A percentile compares a stretch with the other conserved stretches of the same genome.
Conservation (phyloP, 768 basidiomycete species). For the Boletus huronensis region DNA sequence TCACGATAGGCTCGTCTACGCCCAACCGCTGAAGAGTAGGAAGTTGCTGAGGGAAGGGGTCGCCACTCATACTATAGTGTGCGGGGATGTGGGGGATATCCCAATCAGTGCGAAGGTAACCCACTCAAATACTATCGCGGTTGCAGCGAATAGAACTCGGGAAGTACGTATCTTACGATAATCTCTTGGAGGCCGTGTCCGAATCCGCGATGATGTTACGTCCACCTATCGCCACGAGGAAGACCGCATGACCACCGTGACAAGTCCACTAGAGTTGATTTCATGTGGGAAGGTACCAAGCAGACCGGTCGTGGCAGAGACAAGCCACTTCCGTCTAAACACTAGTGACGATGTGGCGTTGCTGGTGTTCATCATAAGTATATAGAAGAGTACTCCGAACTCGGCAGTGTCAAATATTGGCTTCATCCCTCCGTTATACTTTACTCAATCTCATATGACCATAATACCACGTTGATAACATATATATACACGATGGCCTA, state of each 20-base stretch:
- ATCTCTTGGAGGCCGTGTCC: not conserved
- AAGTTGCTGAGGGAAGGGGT: slow-evolving; percentile 25
- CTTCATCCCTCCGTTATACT: not conserved
- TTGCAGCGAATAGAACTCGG: not conserved
- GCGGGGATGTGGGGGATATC: not conserved
- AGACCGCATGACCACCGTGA: not conserved
- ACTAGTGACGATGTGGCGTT: not conserved
- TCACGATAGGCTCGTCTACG: slow-evolving; percentile 17
- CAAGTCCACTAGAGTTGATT: too few relatives aligned
- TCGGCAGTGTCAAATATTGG: too few relatives aligned
- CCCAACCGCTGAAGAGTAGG: slow-evolving; percentile 30
- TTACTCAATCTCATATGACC: too few relatives aligned
- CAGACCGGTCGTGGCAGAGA: not conserved
- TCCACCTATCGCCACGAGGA: not conserved
- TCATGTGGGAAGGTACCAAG: not conserved
- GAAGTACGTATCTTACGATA: too few relatives aligned
- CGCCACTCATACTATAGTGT: slow-evolving; percentile 12
- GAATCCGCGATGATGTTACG: not conserved
- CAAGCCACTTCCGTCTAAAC: not conserved
- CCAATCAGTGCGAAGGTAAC: not conserved
- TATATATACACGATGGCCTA: too few relatives aligned
- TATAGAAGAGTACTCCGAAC: not conserved
- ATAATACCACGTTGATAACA: too few relatives aligned
- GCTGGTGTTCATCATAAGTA: not conserved
- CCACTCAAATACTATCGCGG: not conserved